Conservation (phyloP, 176 grass and related monocot species). For the Cenchrus purpureus region DNA sequence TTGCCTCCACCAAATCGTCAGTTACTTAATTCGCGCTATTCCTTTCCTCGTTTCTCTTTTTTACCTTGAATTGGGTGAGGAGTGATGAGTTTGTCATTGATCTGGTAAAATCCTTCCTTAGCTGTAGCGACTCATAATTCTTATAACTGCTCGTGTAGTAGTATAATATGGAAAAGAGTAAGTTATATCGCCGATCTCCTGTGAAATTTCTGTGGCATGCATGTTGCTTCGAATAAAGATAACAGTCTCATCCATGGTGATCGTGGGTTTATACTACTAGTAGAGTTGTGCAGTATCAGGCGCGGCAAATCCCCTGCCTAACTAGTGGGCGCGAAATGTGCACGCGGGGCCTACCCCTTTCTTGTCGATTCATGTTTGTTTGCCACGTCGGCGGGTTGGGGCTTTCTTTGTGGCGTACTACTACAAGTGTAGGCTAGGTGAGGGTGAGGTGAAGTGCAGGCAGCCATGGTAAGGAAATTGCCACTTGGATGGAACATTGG, state of each 20-base stretch:
- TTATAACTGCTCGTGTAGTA: conserved; percentile 42
- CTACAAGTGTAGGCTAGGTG: not conserved
- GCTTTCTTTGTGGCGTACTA: conserved; percentile 22
- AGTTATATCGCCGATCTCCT: conserved; percentile 37
- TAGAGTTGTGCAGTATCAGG: not conserved
- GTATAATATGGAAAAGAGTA: conserved; percentile 60
- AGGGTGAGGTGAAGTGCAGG: not conserved
- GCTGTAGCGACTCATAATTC: conserved; percentile 59
- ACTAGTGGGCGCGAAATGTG: conserved; percentile 43
- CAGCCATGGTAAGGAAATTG: conserved; percentile 10
- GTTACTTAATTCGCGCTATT: conserved; percentile 47
- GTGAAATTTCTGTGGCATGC: not conserved
- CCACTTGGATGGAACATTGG: conserved; percentile 23
- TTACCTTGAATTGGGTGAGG: conserved; percentile 40
- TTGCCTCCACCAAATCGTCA: conserved; percentile 36
- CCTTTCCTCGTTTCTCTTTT: not conserved
- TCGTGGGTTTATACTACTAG: conserved; percentile 2
- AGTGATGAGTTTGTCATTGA: conserved; percentile 53
- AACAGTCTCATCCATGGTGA: conserved; percentile 9
- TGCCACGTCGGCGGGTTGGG: conserved; percentile 40
- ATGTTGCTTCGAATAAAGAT: conserved; percentile 21
- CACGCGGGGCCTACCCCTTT: conserved; percentile 25
- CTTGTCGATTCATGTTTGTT: conserved; percentile 46
- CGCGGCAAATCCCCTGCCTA: not conserved
- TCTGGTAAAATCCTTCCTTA: conserved; percentile 47